Evolutionary conservation across 768 basidiomycete species (phyloP).

Genomic region (Mycena chlorophos): DNA sequence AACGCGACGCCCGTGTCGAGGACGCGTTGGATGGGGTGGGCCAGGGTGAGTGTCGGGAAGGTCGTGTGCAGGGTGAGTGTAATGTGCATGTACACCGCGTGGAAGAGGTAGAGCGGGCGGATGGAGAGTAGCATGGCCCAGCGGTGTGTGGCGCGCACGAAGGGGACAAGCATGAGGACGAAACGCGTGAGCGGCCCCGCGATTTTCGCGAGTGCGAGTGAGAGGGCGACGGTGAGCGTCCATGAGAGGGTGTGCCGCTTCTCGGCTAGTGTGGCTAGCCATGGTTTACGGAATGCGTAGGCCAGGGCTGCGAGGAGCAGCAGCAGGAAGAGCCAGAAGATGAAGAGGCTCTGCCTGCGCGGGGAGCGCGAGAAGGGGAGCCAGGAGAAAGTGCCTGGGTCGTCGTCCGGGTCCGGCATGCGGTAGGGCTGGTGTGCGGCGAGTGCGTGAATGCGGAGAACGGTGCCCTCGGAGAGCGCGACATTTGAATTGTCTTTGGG

Average conservation of each 20-base stretch:
- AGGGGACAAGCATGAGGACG: conserved; percentile 1
- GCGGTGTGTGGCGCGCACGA: neutral
- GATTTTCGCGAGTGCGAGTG: conserved; percentile 7
- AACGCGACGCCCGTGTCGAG: conserved; percentile 5
- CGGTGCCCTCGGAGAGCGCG: conserved; percentile 11
- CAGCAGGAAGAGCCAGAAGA: conserved; percentile 17
- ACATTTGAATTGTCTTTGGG: neutral
- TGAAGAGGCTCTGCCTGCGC: conserved; percentile 15
- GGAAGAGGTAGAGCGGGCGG: neutral
- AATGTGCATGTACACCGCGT: neutral
- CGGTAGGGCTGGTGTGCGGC: conserved; percentile 17
- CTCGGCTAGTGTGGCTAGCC: conserved; percentile 3
- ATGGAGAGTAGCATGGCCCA: neutral
- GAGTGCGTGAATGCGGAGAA: conserved; percentile 12
- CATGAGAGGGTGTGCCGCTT: conserved; percentile 9
- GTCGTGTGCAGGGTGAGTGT: conserved; percentile 8
- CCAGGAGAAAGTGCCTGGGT: conserved; percentile 7
- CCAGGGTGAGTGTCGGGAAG: conserved; percentile 3
- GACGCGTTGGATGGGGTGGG: neutral
- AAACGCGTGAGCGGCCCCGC: conserved; percentile 8
- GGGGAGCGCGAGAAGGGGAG: conserved; percentile 13
- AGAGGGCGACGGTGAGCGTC: conserved; percentile 9
- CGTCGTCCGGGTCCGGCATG: conserved; percentile 14
- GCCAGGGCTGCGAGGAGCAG: neutral
- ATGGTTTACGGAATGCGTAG: conserved; percentile 8